Conservation (phyloP, 768 basidiomycete genomes). For the Podaxis sp. region DNA sequence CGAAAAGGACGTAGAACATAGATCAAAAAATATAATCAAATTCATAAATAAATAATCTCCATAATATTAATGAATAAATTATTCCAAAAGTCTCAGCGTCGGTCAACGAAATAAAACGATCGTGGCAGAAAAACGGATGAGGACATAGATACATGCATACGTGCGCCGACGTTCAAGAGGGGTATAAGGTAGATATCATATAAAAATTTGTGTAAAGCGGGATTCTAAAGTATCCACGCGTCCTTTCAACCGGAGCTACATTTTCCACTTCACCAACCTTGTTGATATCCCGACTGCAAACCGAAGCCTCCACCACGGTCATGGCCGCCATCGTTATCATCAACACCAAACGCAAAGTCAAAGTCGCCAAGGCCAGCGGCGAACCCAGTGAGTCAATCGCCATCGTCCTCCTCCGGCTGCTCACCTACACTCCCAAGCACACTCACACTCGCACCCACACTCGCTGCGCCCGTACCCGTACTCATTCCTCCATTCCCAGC, state of each 20-base stretch:
- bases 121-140: not conserved
- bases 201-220: not conserved
- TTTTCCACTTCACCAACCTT: not conserved
- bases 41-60: not conserved
- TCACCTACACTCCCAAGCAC: conserved; percentile 10
- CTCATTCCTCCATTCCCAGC: not conserved
- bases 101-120: not conserved
- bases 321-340: not conserved
- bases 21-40: not conserved
- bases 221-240: not conserved
- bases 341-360: not conserved
- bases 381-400: conserved; percentile 4
- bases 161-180: not conserved
- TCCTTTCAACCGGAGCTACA: not conserved
- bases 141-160: not conserved
- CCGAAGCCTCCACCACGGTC: not conserved
- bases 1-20: not conserved
- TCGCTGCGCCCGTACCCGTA: not conserved
- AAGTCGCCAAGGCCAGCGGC: not conserved
- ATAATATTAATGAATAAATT: conserved; percentile 1
- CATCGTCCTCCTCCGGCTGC: conserved; percentile 13
- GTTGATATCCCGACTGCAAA: not conserved
- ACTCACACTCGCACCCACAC: conserved; percentile 1
- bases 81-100: not conserved
- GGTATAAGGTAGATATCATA: not conserved